Base-by-base conservation (phyloP, 2,329 filamentous ascomycete species). In the Sporothrix variecibatus region DNA sequence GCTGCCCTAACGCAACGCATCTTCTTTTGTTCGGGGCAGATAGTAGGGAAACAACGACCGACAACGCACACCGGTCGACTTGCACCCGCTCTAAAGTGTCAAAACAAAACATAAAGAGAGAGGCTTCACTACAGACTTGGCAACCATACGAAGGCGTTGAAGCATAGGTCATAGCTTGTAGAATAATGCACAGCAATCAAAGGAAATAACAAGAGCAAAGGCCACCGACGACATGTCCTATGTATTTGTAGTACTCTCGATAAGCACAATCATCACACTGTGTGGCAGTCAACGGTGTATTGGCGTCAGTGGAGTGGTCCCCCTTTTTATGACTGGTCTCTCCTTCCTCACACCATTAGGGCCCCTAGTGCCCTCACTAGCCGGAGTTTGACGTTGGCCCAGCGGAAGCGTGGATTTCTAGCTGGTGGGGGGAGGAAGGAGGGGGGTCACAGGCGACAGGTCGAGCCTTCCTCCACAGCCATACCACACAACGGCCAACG, bases 361-460 rank as follows among this genome's bases (percentile, higher is more conserved):
- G 62, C 65, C 72, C 53, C 17, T 73, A 69, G 72, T 38, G 72
- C 26, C 28, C 8, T 71, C 38, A 15, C 72, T 73, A 73, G 72
- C 53, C 65, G 65, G 56, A 62, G 65, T 73, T 73, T 64, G 72
- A 73, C 65, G 56, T 73, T 72, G 40, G 56, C 20, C 53, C 56
- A 72, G 56, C 56, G 70, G 70, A 64, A 62, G 53, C 70, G 56
- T 26, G 70, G 40, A 72, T 64, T 72, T 43, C 46, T 67, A 56
- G 58, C 58, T 46, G 46, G 58, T 34, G 58, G 60, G 71, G 43
- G 40, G 26, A 26, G 71, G 58, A 26, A 49, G 71, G 31, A 28
- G 46, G 43, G 43, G 49, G 23, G 40, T 68, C 64, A 56, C 46
- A 53, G 67, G 38, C 49, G 49, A 46, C 46, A 60, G 28, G 71